Evolutionary conservation across 1,284 basidiomycete species (phyloP).

Genomic region (Pseudozyma hubeiensis): DNA sequence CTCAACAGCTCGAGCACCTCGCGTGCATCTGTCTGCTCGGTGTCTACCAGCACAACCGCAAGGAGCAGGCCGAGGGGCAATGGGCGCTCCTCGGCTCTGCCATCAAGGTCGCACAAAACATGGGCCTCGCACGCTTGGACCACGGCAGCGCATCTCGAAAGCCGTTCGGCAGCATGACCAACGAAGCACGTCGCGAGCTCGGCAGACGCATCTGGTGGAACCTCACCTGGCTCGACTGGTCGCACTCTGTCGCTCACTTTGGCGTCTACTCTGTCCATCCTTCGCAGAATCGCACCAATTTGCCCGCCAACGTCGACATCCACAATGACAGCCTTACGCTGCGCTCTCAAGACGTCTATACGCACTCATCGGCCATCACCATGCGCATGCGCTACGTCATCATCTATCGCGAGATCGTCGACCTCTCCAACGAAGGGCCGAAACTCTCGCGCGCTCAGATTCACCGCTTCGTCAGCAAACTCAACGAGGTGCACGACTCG

Average conservation of each 20-base stretch:
- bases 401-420: conserved; percentile 50
- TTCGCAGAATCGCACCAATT: conserved; percentile 56
- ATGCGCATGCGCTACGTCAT: conserved; percentile 50
- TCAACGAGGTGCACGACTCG: conserved; percentile 58
- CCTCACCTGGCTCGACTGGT: conserved; percentile 60
- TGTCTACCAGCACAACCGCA: conserved; percentile 65
- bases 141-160: conserved; percentile 22
- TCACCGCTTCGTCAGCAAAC: conserved; percentile 40
- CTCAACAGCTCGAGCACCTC: conserved; percentile 62
- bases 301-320: conserved; percentile 61
- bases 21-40: conserved; percentile 61
- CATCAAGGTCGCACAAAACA: conserved; percentile 56
- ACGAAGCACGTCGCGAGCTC: conserved; percentile 55
- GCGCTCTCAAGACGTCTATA: conserved; percentile 42
- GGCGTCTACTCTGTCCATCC: conserved; percentile 62
- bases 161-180: conserved; percentile 31
- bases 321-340: conserved; percentile 48
- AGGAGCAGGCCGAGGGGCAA: conserved; percentile 61
- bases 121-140: conserved; percentile 44
- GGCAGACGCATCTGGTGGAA: conserved; percentile 66
- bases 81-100: conserved; percentile 62
- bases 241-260: conserved; percentile 60
- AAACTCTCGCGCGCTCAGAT: conserved; percentile 35
- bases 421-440: conserved; percentile 35
- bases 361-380: conserved; percentile 44